Base-by-base conservation (phyloP, 2,329 filamentous ascomycete species). In the Plectosphaerella cucumerina region DNA sequence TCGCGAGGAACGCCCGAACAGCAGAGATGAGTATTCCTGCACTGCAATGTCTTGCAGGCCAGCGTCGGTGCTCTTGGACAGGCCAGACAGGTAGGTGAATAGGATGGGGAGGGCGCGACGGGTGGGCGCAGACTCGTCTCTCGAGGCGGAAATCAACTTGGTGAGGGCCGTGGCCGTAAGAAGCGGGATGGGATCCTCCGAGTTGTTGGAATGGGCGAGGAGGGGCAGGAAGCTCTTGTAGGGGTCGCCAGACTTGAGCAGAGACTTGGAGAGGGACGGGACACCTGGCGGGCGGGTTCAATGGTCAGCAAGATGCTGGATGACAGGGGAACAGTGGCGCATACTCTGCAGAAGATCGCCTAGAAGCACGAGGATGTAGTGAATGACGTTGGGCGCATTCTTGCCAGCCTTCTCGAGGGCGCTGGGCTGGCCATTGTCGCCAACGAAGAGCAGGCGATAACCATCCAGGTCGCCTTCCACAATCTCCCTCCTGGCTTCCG, bases 21-120 rank as follows among this genome's bases (percentile, higher is more conserved):
- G 77, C 31, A 99, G 76, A 18, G 88, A 80, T 34, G 94, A 97
- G 70, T 93, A 95, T 65, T 93, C 84, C 63, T 94, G 89, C 12
- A 97, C 91, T 22, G 91, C 93, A 64, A 97, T 96, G 65, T 99
- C 94, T 70, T 99, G 94, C 51, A 96, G 79, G 37, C 90, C 90
- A 50, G 89, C 87, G 70, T 99, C 94, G 41, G 88, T 81, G 65
- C 86, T 90, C 75, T 91, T 91, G 52, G 89, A 85, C 50, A 97
- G 77, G 49, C 85, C 84, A 8, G 91, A 89, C 26, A 97, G 82
- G 70, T 97, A 97, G 63, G 82, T 86, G 70, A 94, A 89, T 47
- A 97, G 79, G 62, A 90, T 78, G 17, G 90, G 88, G 43, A 97
- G 81, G 18, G 91, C 89, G 53, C 89, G 80, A 49, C 86, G 77